Evolutionary conservation across 257 asterid species (phyloP), one percentile per base, ranked within the genome.

Genomic region (Primulina eburnea): DNA sequence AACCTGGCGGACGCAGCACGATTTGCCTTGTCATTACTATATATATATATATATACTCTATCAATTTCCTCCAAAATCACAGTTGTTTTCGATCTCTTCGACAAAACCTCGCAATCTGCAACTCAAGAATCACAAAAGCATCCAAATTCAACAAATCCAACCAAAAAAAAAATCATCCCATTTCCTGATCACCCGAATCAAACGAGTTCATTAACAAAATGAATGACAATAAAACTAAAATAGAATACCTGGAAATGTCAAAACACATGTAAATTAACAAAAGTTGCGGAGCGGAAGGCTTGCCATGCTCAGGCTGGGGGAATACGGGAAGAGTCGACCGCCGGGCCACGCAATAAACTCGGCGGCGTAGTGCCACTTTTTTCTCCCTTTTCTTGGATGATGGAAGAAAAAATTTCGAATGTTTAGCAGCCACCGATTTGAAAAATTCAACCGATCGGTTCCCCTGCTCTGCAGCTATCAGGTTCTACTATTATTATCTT

Each of bases 21-120:
- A 77, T 71, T 56, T 83, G 85, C 61, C 64, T 80, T 43, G 85
- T 67, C 88, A 78, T 77, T 21, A 67, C 34, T 64, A 24, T n/a
- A 43, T 24, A 43, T 9, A 20, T 24, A 24, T 24, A 24, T 24
- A 24, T 24, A 59, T 3, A 11, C n/a, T 7, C 33, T 17, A 63
- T 56, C 56, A 33, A 52, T 68, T 12, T 52, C 69, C 52, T 50
- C 73, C 40, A 4, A 24, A 26, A 6, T 33, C 29, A 50, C 67
- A 4, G 34, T 6, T 14, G 7, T 47, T 50, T 29, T 33, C 26
- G 10, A 57, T 65, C 53, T 34, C 69, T 59, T 43, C 18, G 60
- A 21, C 7, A 2, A 11, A 69, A 53, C 9, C 29, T 37, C 20
- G 21, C 38, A 14, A 18, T 28, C 58, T 9, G 24, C 12, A 38